These are phyloP conservation scores for Litsea cubeba DNA, from an alignment of 164 flowering plant genomes.

Conservation along the genomic window DNA sequence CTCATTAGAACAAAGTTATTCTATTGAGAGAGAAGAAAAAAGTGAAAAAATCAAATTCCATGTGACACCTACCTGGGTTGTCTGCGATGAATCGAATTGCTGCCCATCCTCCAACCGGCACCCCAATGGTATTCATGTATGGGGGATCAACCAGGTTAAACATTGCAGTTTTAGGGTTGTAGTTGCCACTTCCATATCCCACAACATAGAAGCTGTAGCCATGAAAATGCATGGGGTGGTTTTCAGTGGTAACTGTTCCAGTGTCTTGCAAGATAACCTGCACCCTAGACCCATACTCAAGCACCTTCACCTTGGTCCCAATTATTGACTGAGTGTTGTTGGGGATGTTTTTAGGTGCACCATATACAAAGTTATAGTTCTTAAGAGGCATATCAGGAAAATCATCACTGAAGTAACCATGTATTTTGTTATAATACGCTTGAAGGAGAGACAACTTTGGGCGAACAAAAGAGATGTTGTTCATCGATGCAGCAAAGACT, in stretches of 20 bases:
- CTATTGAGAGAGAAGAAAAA: too few species aligned
- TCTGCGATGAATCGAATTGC: slow-evolving; percentile 62
- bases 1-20: not conserved
- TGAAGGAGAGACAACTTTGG: slow-evolving; percentile 51
- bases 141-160: slow-evolving; percentile 67
- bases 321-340: slow-evolving; percentile 37
- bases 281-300: slow-evolving; percentile 53
- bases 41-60: not conserved
- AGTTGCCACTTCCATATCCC: slow-evolving; percentile 61
- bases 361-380: slow-evolving; percentile 55
- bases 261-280: slow-evolving; percentile 65
- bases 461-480: slow-evolving; percentile 46
- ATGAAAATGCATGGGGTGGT: slow-evolving; percentile 77
- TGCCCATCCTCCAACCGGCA: slow-evolving; percentile 84
- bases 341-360: slow-evolving; percentile 56
- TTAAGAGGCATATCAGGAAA: slow-evolving; percentile 53
- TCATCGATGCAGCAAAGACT: slow-evolving; percentile 54
- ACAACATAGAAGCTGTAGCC: slow-evolving; percentile 73
- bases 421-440: slow-evolving; percentile 40
- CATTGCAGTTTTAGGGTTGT: slow-evolving; percentile 34
- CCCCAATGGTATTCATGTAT: slow-evolving; percentile 62
- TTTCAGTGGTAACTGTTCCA: slow-evolving; percentile 51
- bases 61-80: slow-evolving; percentile 52
- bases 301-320: slow-evolving; percentile 51
- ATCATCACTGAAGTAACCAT: slow-evolving; percentile 50